A percentile compares a stretch with the other conserved stretches of the same genome.
These are phyloP conservation scores for Pseudogymnoascus sp. DNA, from an alignment of 2,329 filamentous ascomycete genomes.

Conservation along the genomic window DNA sequence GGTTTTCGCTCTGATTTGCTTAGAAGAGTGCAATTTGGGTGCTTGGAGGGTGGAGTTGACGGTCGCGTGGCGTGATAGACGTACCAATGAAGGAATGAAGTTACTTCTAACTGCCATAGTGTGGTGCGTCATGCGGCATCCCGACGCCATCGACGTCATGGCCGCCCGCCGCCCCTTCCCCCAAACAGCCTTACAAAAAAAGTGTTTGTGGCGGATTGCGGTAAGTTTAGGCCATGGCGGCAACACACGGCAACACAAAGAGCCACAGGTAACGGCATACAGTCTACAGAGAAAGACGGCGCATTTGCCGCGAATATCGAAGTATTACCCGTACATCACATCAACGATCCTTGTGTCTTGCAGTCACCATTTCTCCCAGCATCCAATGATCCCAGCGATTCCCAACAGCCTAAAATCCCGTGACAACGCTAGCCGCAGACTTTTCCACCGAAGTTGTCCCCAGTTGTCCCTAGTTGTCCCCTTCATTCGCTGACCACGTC, in stretches of 20 bases:
- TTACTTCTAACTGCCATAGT: neutral
- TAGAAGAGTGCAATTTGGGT: neutral
- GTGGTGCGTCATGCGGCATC: constrained; percentile 4
- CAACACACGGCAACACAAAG: neutral
- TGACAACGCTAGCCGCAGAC: constrained; percentile 4
- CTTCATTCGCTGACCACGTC: neutral
- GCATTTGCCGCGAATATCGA: neutral
- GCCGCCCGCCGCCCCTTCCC: neutral
- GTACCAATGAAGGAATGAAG: neutral
- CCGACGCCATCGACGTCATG: neutral
- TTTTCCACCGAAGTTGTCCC: neutral
- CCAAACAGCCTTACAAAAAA: neutral
- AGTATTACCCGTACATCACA: neutral
- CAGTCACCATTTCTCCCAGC: neutral
- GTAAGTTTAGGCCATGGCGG: neutral
- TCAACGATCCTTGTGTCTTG: neutral
- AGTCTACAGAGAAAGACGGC: neutral
- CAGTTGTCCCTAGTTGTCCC: neutral
- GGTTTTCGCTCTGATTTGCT: neutral
- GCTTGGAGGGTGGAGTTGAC: neutral
- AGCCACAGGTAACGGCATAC: neutral
- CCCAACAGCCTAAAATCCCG: neutral
- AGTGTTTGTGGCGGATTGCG: neutral
- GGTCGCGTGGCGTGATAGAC: neutral
- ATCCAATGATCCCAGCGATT: neutral